A percentile compares a stretch with the other conserved stretches of the same genome.
These are phyloP conservation scores for Periconia sp. DNA, from an alignment of 2,329 filamentous ascomycete species.

Conservation along the genomic window DNA sequence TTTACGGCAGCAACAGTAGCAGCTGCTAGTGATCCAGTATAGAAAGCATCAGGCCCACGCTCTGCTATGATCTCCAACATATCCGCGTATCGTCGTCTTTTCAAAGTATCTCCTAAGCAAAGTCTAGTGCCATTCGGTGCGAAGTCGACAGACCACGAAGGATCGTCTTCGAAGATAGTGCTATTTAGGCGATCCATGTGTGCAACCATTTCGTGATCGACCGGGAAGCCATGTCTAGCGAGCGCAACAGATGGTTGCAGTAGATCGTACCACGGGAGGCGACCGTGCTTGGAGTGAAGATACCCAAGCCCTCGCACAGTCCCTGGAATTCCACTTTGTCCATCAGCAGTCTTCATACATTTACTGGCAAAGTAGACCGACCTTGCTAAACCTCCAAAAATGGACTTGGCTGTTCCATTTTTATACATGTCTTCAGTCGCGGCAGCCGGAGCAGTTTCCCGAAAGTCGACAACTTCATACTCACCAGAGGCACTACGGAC, in stretches of 20 bases:
- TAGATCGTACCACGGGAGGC: slow-evolving; percentile 62
- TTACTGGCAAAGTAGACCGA: slow-evolving; percentile 82
- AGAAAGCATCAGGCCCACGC: slow-evolving; percentile 75
- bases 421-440: no score
- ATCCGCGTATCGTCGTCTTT: slow-evolving; percentile 77
- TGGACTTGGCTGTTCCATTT: slow-evolving; percentile 81
- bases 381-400: slow-evolving; percentile 88
- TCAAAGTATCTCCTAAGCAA: slow-evolving; percentile 87
- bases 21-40: slow-evolving; percentile 73
- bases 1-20: slow-evolving; percentile 74
- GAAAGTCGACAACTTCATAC: no score
- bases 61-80: slow-evolving; percentile 79
- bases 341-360: slow-evolving; percentile 81
- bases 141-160: slow-evolving; percentile 41
- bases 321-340: slow-evolving; percentile 67
- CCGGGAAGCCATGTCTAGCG: slow-evolving; percentile 62
- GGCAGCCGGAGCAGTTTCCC: no score
- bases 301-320: slow-evolving; percentile 80
- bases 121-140: slow-evolving; percentile 77
- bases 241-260: slow-evolving; percentile 75
- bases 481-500: slow-evolving; percentile 65
- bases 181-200: slow-evolving; percentile 67
- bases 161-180: slow-evolving; percentile 70
- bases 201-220: slow-evolving; percentile 74
- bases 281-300: slow-evolving; percentile 74